phyloP scores from a whole-genome alignment of 1,139 yeast genomes.

The Petasospora fabianii region DNA sequence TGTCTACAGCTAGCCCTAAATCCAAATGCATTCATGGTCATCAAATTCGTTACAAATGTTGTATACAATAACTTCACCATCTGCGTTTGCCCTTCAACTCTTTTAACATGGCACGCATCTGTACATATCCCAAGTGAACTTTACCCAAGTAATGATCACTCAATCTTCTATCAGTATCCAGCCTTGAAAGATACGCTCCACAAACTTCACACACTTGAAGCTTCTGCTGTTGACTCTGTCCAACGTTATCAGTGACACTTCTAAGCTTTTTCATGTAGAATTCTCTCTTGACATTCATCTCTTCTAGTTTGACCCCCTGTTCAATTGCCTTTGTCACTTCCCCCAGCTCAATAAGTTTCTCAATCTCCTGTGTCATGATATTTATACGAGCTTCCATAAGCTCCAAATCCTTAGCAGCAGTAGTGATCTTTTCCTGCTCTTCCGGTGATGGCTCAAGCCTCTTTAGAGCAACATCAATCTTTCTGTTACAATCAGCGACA shows the following conservation, averaged over 20 bases:
- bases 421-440: conserved; percentile 62
- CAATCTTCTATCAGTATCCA: conserved; percentile 84
- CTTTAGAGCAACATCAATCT: conserved; percentile 61
- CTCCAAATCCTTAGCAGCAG: conserved; percentile 64
- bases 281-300: conserved; percentile 43
- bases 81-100: conserved; percentile 41
- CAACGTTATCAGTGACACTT: conserved; percentile 65
- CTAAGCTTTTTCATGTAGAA: conserved; percentile 52
- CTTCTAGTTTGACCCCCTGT: conserved; percentile 40
- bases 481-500: conserved; percentile 64
- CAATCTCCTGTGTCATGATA: conserved; percentile 66
- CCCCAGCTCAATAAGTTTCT: conserved; percentile 47
- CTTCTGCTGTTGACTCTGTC: conserved; percentile 86
- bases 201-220: conserved; percentile 89
- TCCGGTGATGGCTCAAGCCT: conserved; percentile 76
- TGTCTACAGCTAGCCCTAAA: too few species aligned
- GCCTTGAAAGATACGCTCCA: conserved; percentile 83
- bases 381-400: conserved; percentile 63
- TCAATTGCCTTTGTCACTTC: conserved; percentile 51
- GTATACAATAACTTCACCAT: not conserved
- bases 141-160: conserved; percentile 93
- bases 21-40: too few species aligned
- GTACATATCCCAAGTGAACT: conserved; percentile 77
- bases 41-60: not conserved
- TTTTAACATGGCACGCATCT: conserved; percentile 62